Base-by-base conservation (phyloP, 2,329 filamentous ascomycete genomes). In the Scorias spongiosa region DNA sequence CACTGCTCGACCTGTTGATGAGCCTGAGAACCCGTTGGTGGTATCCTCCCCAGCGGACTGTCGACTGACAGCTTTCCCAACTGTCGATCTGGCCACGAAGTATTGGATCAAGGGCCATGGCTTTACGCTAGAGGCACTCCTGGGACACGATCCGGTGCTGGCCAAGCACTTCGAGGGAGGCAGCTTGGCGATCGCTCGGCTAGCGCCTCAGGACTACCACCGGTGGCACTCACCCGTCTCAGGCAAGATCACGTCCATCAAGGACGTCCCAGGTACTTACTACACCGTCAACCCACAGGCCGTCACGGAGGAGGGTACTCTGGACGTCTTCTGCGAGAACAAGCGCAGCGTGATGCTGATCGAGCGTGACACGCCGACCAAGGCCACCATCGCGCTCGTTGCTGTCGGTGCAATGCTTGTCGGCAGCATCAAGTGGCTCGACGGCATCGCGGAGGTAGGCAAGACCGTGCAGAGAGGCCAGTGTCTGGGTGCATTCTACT, bases 281-380 rank as follows among this genome's bases (percentile, higher is more conserved):
- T 66, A 66, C 41, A 66, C 63, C 3, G 63, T 66, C 39, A 66
- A 66, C 44, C 63, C 63, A 5, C 63, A 66, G 49, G 63, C 63
- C 1, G 62, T 66, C 53, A 64, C 60, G 40, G 57, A 66, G 49
- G 32, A 51, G 9, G 63, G 63, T 10, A 60, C 59, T 2, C 49
- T 67, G 28, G 62, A 66, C 45, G 65, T 67, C 2, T 67, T 66
- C 47, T 66, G 63, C 45, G 63, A 67, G 53, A 67, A 67, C 49
- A 57, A 54, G 44, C 51, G 65, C 11, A 58, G 53, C 3, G 62
- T 67, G 29, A 66, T 66, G 64, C 45, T 59, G 32, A 41, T 66
- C 26, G 49, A 55, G 28, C 55, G 63, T 1, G 20, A 26, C 20
- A 44, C 43, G 1, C 49, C 45, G 1, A 63, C 57, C 1, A 54